A percentile compares a stretch with the other conserved stretches of the same genome.
Evolutionary conservation across 768 basidiomycete genomes (phyloP).

Genomic region (Russula dissimulans): DNA sequence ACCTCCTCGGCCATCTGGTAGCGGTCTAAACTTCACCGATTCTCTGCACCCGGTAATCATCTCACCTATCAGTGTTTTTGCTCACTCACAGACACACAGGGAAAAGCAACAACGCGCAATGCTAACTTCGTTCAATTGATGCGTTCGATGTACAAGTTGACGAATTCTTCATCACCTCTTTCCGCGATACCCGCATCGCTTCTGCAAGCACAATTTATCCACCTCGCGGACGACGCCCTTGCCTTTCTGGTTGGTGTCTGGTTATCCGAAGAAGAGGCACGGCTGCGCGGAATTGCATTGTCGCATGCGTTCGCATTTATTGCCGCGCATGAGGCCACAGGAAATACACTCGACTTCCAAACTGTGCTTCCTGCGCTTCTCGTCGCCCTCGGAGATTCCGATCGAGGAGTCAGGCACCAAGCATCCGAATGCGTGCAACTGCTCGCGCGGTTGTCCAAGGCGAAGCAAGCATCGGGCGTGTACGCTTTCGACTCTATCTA

Average conservation of each 20-base stretch:
- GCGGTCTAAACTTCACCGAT: slow-evolving; percentile 44
- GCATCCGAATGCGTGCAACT: slow-evolving; percentile 49
- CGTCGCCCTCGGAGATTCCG: slow-evolving; percentile 44
- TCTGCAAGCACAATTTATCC: slow-evolving; percentile 56
- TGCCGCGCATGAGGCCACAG: slow-evolving; percentile 50
- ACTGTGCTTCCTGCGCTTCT: slow-evolving; percentile 64
- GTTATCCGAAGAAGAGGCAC: slow-evolving; percentile 25
- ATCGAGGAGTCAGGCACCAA: slow-evolving; percentile 36
- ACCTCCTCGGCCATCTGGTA: slow-evolving; percentile 38
- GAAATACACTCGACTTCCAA: slow-evolving; percentile 65
- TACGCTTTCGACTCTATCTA: slow-evolving; percentile 73
- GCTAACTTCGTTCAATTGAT: slow-evolving; percentile 49
- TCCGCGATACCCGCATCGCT: slow-evolving; percentile 46
- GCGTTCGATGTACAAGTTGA: slow-evolving; percentile 55
- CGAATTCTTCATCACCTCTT: slow-evolving; percentile 45
- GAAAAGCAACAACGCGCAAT: slow-evolving; percentile 19
- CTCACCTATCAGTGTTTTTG: background rate
- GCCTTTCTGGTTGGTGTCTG: slow-evolving; percentile 76
- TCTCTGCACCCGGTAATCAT: slow-evolving; percentile 5
- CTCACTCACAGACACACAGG: background rate
- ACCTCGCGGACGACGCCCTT: slow-evolving; percentile 59
- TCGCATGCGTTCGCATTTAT: slow-evolving; percentile 75
- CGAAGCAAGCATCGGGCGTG: slow-evolving; percentile 40
- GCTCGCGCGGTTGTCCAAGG: slow-evolving; percentile 32
- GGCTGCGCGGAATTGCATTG: slow-evolving; percentile 48